Percentiles rank a stretch among this genome's conserved stretches.
Conservation (phyloP, 352 stramenopile genomes). For the Phytopythium montanum region DNA sequence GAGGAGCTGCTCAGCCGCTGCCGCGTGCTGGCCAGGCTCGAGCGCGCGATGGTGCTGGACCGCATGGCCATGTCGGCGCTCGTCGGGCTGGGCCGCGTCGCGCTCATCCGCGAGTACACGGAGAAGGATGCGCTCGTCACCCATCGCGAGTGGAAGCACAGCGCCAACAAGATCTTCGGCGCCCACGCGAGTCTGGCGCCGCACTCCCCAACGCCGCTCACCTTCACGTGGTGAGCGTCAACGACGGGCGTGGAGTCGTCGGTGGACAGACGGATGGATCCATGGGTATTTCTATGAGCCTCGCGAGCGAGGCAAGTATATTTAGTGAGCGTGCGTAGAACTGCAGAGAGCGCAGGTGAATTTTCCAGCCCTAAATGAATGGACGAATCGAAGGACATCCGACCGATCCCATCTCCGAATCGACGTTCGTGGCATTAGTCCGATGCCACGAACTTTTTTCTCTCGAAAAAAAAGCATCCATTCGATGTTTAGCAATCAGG, state of each 20-base stretch:
- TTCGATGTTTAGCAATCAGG: no score
- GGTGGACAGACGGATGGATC: not conserved
- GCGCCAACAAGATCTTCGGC: conserved; percentile 28
- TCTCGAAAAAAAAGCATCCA: no score
- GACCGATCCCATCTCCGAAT: no score
- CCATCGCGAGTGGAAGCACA: conserved; percentile 32
- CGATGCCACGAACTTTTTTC: no score
- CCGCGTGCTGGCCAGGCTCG: conserved; percentile 16
- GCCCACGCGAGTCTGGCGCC: conserved; percentile 11
- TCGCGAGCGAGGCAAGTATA: not conserved
- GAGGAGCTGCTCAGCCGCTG: conserved; percentile 16
- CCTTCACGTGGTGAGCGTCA: conserved; percentile 29
- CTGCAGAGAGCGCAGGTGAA: no score
- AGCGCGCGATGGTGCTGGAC: conserved; percentile 23
- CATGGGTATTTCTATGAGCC: not conserved
- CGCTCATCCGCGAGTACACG: conserved; percentile 32
- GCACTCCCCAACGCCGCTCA: conserved; percentile 12
- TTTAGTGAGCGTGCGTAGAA: no score
- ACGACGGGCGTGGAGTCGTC: not conserved
- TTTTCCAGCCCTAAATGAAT: no score
- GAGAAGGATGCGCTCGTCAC: conserved; percentile 29
- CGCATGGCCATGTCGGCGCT: conserved; percentile 21
- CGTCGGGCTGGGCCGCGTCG: conserved; percentile 19
- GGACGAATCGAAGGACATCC: no score
- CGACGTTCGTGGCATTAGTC: no score